Evolutionary conservation across 179 eudicot genomes (phyloP), one percentile per base, ranked within the genome.

Genomic region (Beta lomatogona): DNA sequence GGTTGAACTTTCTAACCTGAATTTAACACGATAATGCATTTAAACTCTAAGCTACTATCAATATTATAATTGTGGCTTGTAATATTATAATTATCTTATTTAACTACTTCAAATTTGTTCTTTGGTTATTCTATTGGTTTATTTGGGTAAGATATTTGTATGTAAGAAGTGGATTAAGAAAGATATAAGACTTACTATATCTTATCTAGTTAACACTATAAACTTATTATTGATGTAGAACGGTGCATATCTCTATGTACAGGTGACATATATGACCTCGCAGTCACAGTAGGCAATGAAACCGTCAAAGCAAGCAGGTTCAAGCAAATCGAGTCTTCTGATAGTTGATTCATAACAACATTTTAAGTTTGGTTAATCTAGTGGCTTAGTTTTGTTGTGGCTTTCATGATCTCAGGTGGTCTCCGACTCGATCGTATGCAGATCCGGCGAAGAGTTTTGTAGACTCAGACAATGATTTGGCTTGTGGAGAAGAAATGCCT

Each of bases 231-330:
- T 72, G 59, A 48, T 46, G 31, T 16, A 21, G 1, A 5, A 12
- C 22, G 54, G 63, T 13, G 19, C 6, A 54, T 54, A 22, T 25
- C 25, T 5, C 10, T 31, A 21, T 73, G 69, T 80, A 60, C 80
- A 86, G 88, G 82, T 57, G 79, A 81, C 19, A 55, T 81, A 55
- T 86, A 78, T 84, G 83, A 84, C 15, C 21, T 84, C 4, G 31
- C 77, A 41, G 71, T 71, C 55, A 58, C 61, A 21, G 18, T 84
- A 28, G 77, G 67, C 67, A 72, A 78, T 55, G 81, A 84, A 44
- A 55, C 81, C 15, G 76, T 86, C 50, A 84, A 79, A 77, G 76
- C 85, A 16, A 84, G 87, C 89, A 86, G 89, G 89, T 86, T 63
- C 6, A 18, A 31, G 13, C 21, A 6, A 45, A 22, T 31, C 45